Conservation (phyloP, 768 basidiomycete genomes). For the Xerocomellus dryophilus region DNA sequence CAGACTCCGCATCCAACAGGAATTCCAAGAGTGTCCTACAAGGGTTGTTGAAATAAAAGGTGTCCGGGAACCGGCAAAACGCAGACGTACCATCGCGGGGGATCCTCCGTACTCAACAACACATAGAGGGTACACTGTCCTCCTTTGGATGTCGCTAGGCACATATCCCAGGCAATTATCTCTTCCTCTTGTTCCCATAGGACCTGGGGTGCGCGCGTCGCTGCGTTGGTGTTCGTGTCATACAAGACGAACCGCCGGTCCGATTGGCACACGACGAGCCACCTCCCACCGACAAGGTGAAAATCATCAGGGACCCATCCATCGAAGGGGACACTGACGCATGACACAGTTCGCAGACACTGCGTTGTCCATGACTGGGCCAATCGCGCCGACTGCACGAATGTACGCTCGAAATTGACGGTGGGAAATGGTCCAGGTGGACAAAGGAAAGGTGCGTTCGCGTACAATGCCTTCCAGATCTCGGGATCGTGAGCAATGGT, state of each 20-base stretch:
- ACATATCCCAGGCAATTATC: background rate
- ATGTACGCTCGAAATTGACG: background rate
- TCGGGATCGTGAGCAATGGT: background rate
- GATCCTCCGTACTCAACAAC: background rate
- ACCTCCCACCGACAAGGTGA: background rate
- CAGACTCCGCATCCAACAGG: background rate
- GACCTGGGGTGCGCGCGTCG: background rate
- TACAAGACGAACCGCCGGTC: background rate
- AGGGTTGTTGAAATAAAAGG: background rate
- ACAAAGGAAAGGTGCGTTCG: background rate
- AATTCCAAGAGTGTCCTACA: background rate
- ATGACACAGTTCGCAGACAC: background rate
- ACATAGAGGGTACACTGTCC: background rate
- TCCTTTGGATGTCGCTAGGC: background rate
- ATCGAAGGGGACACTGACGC: background rate
- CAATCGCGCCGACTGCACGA: background rate
- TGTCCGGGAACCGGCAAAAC: background rate
- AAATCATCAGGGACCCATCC: too few relatives aligned
- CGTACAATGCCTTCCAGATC: background rate
- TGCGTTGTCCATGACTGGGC: background rate
- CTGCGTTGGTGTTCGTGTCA: background rate
- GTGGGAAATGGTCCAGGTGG: background rate
- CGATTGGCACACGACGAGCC: background rate
- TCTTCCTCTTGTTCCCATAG: background rate
- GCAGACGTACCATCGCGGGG: background rate